Percentiles rank a stretch among this genome's conserved stretches.
phyloP scores from a whole-genome alignment of 2,329 filamentous ascomycete species.

The Pseudohalonectria lignicola region DNA sequence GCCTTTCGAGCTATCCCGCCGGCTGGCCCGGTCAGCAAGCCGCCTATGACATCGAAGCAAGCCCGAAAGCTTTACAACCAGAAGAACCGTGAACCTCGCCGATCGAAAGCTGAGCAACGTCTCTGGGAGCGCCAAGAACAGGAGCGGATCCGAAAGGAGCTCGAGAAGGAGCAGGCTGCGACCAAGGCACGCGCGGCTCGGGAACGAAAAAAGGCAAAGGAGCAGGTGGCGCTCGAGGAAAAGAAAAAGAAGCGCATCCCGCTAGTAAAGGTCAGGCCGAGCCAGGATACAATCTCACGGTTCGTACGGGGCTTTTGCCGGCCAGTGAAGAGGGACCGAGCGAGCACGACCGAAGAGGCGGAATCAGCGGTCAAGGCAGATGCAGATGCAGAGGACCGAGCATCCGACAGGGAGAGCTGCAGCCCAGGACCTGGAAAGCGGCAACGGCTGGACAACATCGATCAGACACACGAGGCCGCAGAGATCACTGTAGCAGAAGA shows the following conservation, averaged over 20 bases:
- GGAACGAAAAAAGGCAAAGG: conserved; percentile 46
- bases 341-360: not conserved
- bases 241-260: conserved; percentile 42
- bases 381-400: too few species aligned
- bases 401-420: too few species aligned
- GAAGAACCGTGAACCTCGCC: conserved; percentile 25
- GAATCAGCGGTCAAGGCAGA: too few species aligned
- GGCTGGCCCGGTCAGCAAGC: conserved; percentile 14
- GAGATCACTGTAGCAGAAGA: too few species aligned
- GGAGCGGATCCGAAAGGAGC: conserved; percentile 40
- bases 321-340: conserved; percentile 8
- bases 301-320: conserved; percentile 28
- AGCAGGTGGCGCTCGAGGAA: conserved; percentile 33
- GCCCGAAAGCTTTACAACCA: conserved; percentile 33
- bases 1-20: conserved; percentile 9
- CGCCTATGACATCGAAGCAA: conserved; percentile 37
- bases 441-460: conserved; percentile 2
- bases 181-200: conserved; percentile 35
- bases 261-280: conserved; percentile 40
- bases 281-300: conserved; percentile 44
- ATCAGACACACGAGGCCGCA: too few species aligned
- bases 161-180: conserved; percentile 35
- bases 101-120: conserved; percentile 19
- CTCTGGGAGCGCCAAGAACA: conserved; percentile 34
- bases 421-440: not conserved